Base-by-base conservation (phyloP, 768 basidiomycete species). In the Boletus tylopilopsis region DNA sequence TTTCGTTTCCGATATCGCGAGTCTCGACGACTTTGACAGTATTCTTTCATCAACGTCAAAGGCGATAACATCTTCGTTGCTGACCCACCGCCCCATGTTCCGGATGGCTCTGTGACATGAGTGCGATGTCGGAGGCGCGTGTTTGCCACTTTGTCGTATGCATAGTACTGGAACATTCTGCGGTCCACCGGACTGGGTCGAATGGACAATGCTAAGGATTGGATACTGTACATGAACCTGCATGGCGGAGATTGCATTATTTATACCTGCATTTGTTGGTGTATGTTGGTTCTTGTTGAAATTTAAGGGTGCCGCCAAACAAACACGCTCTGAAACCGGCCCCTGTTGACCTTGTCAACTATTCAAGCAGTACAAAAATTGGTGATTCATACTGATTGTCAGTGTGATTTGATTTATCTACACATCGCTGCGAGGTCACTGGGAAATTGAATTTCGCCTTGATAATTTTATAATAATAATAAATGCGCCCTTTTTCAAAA, bases 41-140 rank as follows among this genome's bases (percentile, higher is more conserved):
- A 79, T 55, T 80, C 79, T 10, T 80, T 80, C 69, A 59, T 80
- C 50, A 80, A 80, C 52, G 60, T 73, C 60, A 76, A 73, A 43
- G 79, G 79, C 45, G 56, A 66, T 50, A 80, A 78, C 53, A 54
- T 71, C 50, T 80, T 80, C 61, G 72, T 78, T 27, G 43, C 53
- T 5, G 67, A 68, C 42, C 57, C 63, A 1, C 38, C 38, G 16
- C 30, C 36, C 5, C 2, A 23, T 16, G 23, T 25, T 29, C 41
- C 47, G 1, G 49, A 60, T 7, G 35, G 36, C 8, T 39, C 54
- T 15, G 51, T 60, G 40, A 53, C 44, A 47, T 69, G 49, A 37
- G 25, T 39, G 22, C 36, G 44, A 23, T 49, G 34, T 43, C 9
- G 29, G 10, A 19, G 22, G 35, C 1, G 36, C 36, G 30, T 25